phyloP scores from a whole-genome alignment of 108 stramenopile species.

The Craspedostauros australis region DNA sequence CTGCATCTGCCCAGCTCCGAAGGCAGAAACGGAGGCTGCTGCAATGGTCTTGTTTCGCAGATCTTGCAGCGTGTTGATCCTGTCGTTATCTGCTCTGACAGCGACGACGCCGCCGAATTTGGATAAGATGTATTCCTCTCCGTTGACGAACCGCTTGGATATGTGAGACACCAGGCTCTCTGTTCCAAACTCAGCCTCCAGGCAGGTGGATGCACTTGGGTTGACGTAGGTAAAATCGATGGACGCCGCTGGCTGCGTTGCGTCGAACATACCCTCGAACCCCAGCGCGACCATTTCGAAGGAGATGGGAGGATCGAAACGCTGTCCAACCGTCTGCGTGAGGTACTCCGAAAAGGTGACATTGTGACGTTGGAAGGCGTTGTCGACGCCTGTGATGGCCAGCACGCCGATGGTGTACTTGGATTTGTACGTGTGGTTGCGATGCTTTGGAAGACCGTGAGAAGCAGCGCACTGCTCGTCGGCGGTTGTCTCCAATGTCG shows the following conservation, averaged over 20 bases:
- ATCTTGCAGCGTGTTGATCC: background rate
- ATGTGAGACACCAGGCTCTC: background rate
- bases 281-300: slow-evolving; percentile 3
- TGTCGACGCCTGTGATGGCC: slow-evolving; percentile 10
- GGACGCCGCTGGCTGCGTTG: background rate
- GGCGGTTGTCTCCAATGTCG: too few relatives aligned
- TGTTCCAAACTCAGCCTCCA: slow-evolving; percentile 2
- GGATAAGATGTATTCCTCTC: too few relatives aligned
- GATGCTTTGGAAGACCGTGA: too few relatives aligned
- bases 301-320: background rate
- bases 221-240: slow-evolving; percentile 4
- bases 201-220: background rate
- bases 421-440: too few relatives aligned
- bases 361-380: slow-evolving; percentile 1
- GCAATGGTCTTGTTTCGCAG: slow-evolving; percentile 6
- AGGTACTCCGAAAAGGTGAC: slow-evolving; percentile 7
- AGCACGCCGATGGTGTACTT: slow-evolving; percentile 11
- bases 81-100: background rate
- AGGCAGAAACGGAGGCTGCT: slow-evolving; percentile 2
- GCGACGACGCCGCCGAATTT: slow-evolving; percentile 14
- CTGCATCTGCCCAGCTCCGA: slow-evolving; percentile 19
- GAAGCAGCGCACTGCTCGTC: too few relatives aligned
- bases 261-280: slow-evolving; percentile 4
- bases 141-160: too few relatives aligned
- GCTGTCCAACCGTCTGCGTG: background rate